Conservation (phyloP, 2,329 filamentous ascomycete genomes). For the Apiospora kogelbergensis region DNA sequence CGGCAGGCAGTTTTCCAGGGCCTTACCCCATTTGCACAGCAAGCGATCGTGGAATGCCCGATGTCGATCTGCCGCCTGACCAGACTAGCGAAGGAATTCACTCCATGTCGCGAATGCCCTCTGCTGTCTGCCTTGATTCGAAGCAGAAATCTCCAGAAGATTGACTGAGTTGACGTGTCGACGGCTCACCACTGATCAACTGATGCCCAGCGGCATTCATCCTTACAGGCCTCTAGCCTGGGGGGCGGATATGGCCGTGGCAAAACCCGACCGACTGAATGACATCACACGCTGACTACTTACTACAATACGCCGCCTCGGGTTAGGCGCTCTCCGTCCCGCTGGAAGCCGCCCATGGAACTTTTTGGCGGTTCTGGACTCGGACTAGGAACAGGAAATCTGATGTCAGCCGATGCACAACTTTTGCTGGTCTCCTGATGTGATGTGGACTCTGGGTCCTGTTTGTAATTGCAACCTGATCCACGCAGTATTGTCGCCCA, state of each 20-base stretch:
- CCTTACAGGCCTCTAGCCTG: neutral
- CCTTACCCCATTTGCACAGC: neutral
- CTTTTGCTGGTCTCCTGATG: neutral
- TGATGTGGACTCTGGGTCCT: neutral
- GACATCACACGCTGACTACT: neutral
- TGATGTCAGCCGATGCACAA: neutral
- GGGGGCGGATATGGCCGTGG: neutral
- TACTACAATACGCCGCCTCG: neutral
- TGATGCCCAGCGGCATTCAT: neutral
- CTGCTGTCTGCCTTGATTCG: neutral
- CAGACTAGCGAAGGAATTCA: neutral
- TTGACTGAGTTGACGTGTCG: neutral
- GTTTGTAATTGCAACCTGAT: neutral
- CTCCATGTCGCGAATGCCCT: neutral
- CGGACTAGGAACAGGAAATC: neutral
- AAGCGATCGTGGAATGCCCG: neutral
- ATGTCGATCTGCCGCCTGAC: constrained; percentile 7
- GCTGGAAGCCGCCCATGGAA: neutral
- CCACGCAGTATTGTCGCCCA: neutral
- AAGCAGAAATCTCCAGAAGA: neutral
- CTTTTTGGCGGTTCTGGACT: neutral
- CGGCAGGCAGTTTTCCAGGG: neutral
- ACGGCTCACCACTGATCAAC: neutral
- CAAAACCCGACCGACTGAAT: neutral
- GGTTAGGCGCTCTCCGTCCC: constrained; percentile 2